Base-by-base conservation (phyloP, 345 rosid genomes). In the Lumnitzera littorea region DNA sequence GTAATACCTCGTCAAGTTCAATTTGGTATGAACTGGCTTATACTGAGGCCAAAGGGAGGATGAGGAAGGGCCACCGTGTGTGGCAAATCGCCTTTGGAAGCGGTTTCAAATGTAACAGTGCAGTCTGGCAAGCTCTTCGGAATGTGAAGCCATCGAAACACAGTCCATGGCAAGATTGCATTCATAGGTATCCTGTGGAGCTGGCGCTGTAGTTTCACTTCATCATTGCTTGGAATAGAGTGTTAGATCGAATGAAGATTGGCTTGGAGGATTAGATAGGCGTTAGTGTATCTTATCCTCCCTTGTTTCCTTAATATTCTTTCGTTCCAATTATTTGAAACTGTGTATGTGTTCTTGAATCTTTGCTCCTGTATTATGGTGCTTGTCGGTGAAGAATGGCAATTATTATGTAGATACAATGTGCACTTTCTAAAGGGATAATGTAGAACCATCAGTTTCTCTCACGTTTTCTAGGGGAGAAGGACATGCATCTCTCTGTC, bases 61-160 rank as follows among this genome's bases (percentile, higher is more conserved):
- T 87, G 82, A 73, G 72, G 51, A 87, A 72, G 80, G 91, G 95
- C n/a, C 74, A 87, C 67, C 69, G 96, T 0, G 82, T 90, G 66
- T 90, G 97, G 96, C 97, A 90, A 71, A 90, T 90, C 64, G 95
- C 97, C 15, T 90, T 85, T 46, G 95, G 96, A 29, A 86, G 91
- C 16, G 96, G 96, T 27, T 90, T 91, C 74, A 91, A 91, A 74
- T 91, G 97, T 72, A 91, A 91, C 75, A 91, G 97, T 24, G 91
- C 95, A 2, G 95, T 83, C 27, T 88, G 87, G 95, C 68, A 79
- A 62, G 95, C 95, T 1, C 73, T 88, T 23, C 50, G 66, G 46
- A 70, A 83, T 31, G 84, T 85, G 29, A 73, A 73, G 43, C 79
- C 96, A 0, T 88, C 91, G 1, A 62, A 66, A 47, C 69, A 60